Evolutionary conservation across 495 filamentous ascomycete species (phyloP).

Genomic region (Tetracladium setigerum): DNA sequence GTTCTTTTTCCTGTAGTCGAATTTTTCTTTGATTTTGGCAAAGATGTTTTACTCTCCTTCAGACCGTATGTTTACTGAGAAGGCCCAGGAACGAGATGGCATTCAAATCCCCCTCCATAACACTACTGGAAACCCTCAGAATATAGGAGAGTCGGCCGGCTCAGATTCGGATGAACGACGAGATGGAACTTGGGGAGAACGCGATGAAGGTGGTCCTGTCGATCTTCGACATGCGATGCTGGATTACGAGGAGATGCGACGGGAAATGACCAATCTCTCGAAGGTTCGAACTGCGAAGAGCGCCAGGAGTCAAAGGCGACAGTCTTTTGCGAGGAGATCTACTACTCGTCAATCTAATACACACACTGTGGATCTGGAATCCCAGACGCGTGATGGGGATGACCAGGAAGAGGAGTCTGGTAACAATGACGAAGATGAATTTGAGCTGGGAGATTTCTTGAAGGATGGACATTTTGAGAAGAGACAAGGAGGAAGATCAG

Average conservation of each 20-base stretch:
- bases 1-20: too few species aligned
- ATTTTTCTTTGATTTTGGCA: too few species aligned
- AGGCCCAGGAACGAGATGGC: slow-evolving; percentile 8
- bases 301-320: slow-evolving; percentile 11
- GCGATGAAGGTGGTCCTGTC: slow-evolving; percentile 54
- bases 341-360: slow-evolving; percentile 6
- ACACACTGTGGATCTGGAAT: slow-evolving; percentile 7
- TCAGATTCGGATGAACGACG: neutral
- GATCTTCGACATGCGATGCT: slow-evolving; percentile 58
- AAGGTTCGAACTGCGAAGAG: slow-evolving; percentile 40
- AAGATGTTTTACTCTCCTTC: slow-evolving; percentile 15
- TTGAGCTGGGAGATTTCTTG: slow-evolving; percentile 68
- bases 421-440: slow-evolving; percentile 46
- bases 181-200: slow-evolving; percentile 74
- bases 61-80: slow-evolving; percentile 14
- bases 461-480: slow-evolving; percentile 77
- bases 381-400: slow-evolving; percentile 11
- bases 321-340: slow-evolving; percentile 9
- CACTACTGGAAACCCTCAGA: slow-evolving; percentile 1
- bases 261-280: slow-evolving; percentile 54
- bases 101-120: slow-evolving; percentile 17
- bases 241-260: slow-evolving; percentile 60
- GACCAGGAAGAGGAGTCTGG: slow-evolving; percentile 30
- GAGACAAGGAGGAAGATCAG: slow-evolving; percentile 58
- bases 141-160: slow-evolving; percentile 1